Evolutionary conservation across 352 stramenopile genomes (phyloP).

Genomic region (Phytophthora megakarya): DNA sequence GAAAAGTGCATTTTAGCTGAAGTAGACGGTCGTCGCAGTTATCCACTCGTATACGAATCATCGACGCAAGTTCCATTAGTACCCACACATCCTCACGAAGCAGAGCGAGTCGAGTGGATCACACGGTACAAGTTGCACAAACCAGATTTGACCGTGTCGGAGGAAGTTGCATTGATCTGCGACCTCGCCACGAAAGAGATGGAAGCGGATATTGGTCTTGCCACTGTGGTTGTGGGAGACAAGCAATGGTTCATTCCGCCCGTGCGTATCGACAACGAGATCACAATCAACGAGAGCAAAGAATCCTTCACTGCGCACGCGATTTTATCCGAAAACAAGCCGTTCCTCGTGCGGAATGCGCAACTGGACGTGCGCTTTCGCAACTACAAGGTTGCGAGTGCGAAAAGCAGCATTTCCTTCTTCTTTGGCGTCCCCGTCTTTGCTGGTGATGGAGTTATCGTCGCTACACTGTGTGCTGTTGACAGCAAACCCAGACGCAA

Average conservation of each 20-base stretch:
- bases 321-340: conserved; percentile 28
- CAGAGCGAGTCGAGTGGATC: conserved; percentile 41
- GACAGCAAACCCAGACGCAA: conserved; percentile 44
- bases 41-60: conserved; percentile 46
- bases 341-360: conserved; percentile 53
- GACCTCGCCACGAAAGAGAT: conserved; percentile 57
- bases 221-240: conserved; percentile 35
- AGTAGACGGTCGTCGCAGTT: conserved; percentile 38
- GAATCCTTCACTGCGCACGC: conserved; percentile 48
- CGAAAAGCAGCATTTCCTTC: conserved; percentile 35
- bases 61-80: conserved; percentile 25
- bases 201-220: conserved; percentile 38
- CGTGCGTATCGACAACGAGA: conserved; percentile 8
- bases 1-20: conserved; percentile 50
- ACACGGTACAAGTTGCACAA: conserved; percentile 30
- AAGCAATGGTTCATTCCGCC: conserved; percentile 31
- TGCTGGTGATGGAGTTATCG: conserved; percentile 17
- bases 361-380: conserved; percentile 58
- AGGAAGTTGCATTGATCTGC: conserved; percentile 53
- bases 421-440: conserved; percentile 51
- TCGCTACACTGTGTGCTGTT: conserved; percentile 49
- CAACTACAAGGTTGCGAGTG: conserved; percentile 33
- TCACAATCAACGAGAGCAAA: conserved; percentile 23
- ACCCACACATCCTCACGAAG: conserved; percentile 32
- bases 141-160: conserved; percentile 15